Evolutionary conservation across 2,329 filamentous ascomycete genomes (phyloP).

Genomic region (Botryotinia globosa): DNA sequence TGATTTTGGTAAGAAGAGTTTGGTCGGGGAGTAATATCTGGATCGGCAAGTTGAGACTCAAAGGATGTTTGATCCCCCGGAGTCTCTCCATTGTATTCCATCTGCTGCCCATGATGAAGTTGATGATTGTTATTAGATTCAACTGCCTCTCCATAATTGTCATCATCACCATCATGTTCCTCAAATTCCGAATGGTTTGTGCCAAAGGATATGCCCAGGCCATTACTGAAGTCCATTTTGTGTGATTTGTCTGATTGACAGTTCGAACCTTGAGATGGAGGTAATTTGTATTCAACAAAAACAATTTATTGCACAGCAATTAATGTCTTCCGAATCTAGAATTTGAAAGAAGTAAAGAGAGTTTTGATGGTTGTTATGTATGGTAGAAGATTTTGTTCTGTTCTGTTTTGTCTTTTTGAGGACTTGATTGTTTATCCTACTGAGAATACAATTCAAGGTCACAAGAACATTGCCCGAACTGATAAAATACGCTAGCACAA

Average conservation of each 20-base stretch:
- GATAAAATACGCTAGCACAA: not conserved
- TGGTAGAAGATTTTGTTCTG: not conserved
- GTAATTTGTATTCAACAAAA: not conserved
- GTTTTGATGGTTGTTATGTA: not conserved
- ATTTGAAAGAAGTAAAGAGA: not conserved
- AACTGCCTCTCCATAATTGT: not conserved
- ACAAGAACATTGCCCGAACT: not conserved
- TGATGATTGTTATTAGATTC: not conserved
- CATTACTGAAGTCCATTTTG: slow-evolving; percentile 8
- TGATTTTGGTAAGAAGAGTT: not conserved
- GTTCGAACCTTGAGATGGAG: not conserved
- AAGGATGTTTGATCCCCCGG: not conserved
- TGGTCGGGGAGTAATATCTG: slow-evolving; percentile 1
- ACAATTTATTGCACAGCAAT: not conserved
- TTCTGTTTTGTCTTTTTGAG: not conserved
- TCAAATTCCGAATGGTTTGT: not conserved
- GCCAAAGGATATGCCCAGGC: slow-evolving; percentile 8
- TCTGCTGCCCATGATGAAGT: not conserved
- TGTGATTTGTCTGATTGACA: not conserved
- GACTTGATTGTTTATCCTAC: not conserved
- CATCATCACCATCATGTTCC: too few species aligned
- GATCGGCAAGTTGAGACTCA: not conserved
- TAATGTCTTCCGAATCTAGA: not conserved
- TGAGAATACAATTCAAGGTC: not conserved
- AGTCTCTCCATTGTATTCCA: not conserved